These are phyloP conservation scores for Colletotrichum eremochloae DNA, from an alignment of 2,329 filamentous ascomycete species.

Conservation along the genomic window DNA sequence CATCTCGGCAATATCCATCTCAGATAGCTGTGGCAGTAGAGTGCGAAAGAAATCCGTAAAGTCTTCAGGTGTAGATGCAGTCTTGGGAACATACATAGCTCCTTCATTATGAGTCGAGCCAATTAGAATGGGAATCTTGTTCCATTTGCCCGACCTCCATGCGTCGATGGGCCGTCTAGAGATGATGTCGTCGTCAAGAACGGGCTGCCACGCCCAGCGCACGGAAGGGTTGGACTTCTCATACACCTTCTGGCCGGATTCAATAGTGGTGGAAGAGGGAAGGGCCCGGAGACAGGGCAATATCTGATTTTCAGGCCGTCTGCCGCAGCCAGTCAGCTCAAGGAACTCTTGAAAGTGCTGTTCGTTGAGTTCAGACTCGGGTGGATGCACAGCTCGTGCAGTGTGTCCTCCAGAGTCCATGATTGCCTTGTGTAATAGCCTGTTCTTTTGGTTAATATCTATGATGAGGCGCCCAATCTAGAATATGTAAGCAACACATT, in stretches of 20 bases:
- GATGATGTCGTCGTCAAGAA: constrained; percentile 49
- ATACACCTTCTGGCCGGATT: constrained; percentile 49
- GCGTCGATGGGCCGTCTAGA: constrained; percentile 49
- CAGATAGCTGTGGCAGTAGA: constrained; percentile 48
- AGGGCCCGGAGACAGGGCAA: constrained; percentile 46
- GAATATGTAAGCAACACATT: background rate
- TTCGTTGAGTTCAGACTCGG: constrained; percentile 46
- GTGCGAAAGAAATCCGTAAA: constrained; percentile 48
- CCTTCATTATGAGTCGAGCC: constrained; percentile 50
- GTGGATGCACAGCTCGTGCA: constrained; percentile 48
- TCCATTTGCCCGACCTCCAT: constrained; percentile 50
- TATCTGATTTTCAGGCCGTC: constrained; percentile 43
- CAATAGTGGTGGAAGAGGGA: constrained; percentile 46
- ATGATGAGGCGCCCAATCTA: constrained; percentile 51
- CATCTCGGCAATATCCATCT: constrained; percentile 47
- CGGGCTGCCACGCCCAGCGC: constrained; percentile 52
- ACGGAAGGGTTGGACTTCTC: constrained; percentile 47
- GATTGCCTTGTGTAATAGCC: constrained; percentile 51
- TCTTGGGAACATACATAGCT: constrained; percentile 47
- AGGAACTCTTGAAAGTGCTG: constrained; percentile 50
- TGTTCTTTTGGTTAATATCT: constrained; percentile 50
- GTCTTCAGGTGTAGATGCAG: constrained; percentile 35
- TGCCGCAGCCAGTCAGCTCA: constrained; percentile 47
- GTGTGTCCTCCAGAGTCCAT: constrained; percentile 51
- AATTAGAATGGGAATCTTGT: constrained; percentile 50